Evolutionary conservation across 305 asterid species (phyloP), one percentile per base, ranked within the genome.

Genomic region (Andrographis paniculata): DNA sequence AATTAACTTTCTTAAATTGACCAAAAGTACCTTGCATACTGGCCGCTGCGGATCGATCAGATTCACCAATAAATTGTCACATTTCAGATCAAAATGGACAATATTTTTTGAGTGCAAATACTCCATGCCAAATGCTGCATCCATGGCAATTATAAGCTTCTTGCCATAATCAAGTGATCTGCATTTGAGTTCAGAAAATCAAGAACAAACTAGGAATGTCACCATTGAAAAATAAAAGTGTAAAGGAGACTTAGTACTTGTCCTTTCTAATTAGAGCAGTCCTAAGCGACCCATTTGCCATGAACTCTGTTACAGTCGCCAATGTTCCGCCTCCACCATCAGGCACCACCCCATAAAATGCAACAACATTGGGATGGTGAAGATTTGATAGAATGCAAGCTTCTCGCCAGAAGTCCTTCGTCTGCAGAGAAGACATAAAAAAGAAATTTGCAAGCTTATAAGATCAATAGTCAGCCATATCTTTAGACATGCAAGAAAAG

Each of bases 81-180:
- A 84, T 71, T 84, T 84, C 62, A 84, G 65, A 63, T 84, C 94
- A 62, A 84, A 84, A 66, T 84, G 94, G 67, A 84, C 91, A 17
- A 84, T 80, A 62, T 71, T 80, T 69, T 75, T 84, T 5, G 77
- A 77, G 61, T 84, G 92, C 76, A 84, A 71, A 67, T 84, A 80
- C 60, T 84, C 94, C 94, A 80, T 80, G 54, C 94, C 94, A 69
- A 77, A 80, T 46, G 94, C 92, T 42, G 94, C 87, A 80, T 80
- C 94, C 85, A 73, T 80, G 74, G 92, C 82, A n/a, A 84, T 73
- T 42, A 73, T 74, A 49, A 77, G 82, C 78, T 75, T 84, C 51
- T 64, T 75, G 61, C 60, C 79, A 50, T 60, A 48, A 62, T 80
- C 87, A n/a, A 84, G 80, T 20, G 64, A 63, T 63, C 94, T 80